Evolutionary conservation across 257 asterid species (phyloP).

Genomic region (Primulina huaijiensis): DNA sequence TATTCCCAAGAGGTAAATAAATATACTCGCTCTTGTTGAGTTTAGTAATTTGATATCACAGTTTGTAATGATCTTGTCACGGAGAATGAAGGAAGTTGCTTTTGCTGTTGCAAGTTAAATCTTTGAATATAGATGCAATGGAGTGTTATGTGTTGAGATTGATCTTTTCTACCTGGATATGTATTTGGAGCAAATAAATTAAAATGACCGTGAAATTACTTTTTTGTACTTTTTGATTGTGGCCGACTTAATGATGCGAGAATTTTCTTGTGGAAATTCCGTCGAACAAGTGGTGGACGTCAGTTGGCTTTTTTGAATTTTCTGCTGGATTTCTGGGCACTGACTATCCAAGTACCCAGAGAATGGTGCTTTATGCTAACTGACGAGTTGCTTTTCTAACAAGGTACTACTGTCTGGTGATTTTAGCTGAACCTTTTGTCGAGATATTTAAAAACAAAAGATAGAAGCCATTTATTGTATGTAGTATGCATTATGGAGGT

Average conservation of each 20-base stretch:
- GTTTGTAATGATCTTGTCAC: neutral
- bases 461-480: neutral
- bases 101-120: neutral
- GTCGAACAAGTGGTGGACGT: conserved; percentile 20
- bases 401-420: neutral
- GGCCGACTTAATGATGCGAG: neutral
- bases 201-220: no score
- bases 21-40: neutral
- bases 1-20: conserved; percentile 49
- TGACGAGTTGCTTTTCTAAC: neutral
- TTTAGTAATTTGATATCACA: neutral
- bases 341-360: conserved; percentile 7
- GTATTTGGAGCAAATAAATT: neutral
- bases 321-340: neutral
- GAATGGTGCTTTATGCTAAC: neutral
- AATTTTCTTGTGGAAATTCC: conserved; percentile 9
- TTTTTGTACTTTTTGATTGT: neutral
- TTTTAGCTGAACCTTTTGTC: neutral
- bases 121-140: neutral
- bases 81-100: neutral
- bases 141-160: neutral
- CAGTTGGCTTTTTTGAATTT: conserved; percentile 1
- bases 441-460: neutral
- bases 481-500: neutral
- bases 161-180: neutral